Conservation (phyloP, 768 basidiomycete species). For the Lactifluus piperatus region DNA sequence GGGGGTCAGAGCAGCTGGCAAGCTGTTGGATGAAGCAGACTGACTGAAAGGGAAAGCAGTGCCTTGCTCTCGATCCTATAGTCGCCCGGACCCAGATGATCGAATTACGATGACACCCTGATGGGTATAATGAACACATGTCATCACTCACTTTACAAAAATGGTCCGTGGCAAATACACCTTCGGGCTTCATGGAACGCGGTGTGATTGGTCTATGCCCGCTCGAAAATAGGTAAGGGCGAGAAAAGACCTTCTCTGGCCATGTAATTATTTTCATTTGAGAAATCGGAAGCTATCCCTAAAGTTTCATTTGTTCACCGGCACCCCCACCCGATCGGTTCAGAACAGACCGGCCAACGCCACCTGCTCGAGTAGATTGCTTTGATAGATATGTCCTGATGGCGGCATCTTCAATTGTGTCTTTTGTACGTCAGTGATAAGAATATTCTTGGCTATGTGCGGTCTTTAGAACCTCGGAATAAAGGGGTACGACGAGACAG, state of each 20-base stretch:
- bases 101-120: not conserved
- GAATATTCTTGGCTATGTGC: conserved; percentile 37
- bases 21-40: not conserved
- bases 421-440: conserved; percentile 52
- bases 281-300: not conserved
- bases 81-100: not conserved
- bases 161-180: conserved; percentile 57
- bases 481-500: conserved; percentile 37
- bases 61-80: not conserved
- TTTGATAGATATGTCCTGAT: conserved; percentile 42
- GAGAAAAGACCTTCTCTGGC: conserved; percentile 39
- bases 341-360: conserved; percentile 36
- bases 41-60: not conserved
- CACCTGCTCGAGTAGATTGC: conserved; percentile 36
- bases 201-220: conserved; percentile 51
- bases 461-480: conserved; percentile 43
- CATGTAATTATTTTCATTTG: too few relatives aligned
- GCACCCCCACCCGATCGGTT: conserved; percentile 2
- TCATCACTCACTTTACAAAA: conserved; percentile 38
- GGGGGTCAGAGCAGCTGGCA: not conserved
- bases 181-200: conserved; percentile 53
- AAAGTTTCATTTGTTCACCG: not conserved
- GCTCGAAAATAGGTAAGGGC: conserved; percentile 54
- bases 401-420: conserved; percentile 45
- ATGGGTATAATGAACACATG: not conserved